Conservation (phyloP, 2,329 filamentous ascomycete species). For the Alternaria gaisen region DNA sequence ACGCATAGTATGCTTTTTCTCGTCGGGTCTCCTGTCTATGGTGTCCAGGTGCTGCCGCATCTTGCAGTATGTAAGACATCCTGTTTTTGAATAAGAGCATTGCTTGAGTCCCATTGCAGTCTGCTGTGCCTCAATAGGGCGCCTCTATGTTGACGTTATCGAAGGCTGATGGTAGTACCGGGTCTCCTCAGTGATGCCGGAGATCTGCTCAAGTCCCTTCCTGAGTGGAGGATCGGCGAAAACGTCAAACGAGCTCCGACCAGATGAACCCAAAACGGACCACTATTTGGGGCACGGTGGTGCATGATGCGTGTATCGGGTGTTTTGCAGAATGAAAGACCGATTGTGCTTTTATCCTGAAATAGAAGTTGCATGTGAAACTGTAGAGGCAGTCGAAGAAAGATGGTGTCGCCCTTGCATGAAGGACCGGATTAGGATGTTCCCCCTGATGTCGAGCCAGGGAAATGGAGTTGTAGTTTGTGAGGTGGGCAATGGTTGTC, state of each 20-base stretch:
- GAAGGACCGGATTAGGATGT: neutral
- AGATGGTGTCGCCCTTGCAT: neutral
- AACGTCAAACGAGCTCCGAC: conserved; percentile 17
- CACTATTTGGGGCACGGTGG: neutral
- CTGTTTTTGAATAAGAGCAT: neutral
- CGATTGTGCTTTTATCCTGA: conserved; percentile 2
- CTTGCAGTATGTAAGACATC: neutral
- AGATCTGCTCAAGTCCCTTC: conserved; percentile 18
- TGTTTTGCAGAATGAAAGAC: conserved; percentile 2
- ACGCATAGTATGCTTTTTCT: conserved; percentile 9
- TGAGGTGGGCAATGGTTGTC: neutral
- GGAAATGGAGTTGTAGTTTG: neutral
- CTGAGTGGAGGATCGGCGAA: conserved; percentile 27
- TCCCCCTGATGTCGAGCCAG: neutral
- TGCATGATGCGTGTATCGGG: conserved; percentile 22
- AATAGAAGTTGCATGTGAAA: conserved; percentile 8
- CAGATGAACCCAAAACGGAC: conserved; percentile 8
- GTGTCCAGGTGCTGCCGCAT: neutral
- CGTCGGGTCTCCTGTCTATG: conserved; percentile 1
- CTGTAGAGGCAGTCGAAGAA: neutral
- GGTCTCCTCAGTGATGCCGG: conserved; percentile 37
- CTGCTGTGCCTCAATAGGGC: conserved; percentile 10
- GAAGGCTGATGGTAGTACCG: conserved; percentile 21
- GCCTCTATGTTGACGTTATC: conserved; percentile 21
- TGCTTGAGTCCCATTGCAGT: conserved; percentile 3